phyloP scores from a whole-genome alignment of 2,329 filamentous ascomycete genomes.

The Zymoseptoria ardabiliae region DNA sequence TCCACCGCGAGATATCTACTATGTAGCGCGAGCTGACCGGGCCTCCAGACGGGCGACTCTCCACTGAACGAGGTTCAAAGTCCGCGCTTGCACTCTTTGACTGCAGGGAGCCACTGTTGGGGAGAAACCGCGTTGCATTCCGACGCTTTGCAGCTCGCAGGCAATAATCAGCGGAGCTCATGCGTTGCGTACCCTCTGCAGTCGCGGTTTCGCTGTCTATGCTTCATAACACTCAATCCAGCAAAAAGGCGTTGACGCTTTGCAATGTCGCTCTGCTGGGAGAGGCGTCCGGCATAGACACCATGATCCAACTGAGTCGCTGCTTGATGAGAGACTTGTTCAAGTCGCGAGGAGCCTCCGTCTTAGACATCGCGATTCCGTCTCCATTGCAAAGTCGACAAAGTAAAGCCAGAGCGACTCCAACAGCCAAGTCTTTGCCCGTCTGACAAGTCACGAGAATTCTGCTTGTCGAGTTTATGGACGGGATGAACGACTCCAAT shows the following conservation, averaged over 20 bases:
- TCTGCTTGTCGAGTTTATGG: constrained; percentile 3
- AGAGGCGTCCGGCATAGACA: constrained; percentile 69
- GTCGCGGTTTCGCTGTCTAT: too few species aligned
- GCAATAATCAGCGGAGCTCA: too few species aligned
- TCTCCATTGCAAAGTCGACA: constrained; percentile 64
- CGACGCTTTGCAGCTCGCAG: too few species aligned
- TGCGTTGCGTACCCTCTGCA: too few species aligned
- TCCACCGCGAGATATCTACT: too few species aligned
- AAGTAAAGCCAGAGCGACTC: constrained; percentile 65
- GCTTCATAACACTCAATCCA: constrained; percentile 39
- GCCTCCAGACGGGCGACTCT: too few species aligned
- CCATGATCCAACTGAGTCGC: constrained; percentile 74
- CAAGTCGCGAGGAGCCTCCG: constrained; percentile 15
- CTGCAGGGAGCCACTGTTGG: too few species aligned
- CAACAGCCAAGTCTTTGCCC: constrained; percentile 74
- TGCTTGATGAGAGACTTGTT: constrained; percentile 72
- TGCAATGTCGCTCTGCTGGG: constrained; percentile 80
- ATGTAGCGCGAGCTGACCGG: too few species aligned
- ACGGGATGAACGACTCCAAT: constrained; percentile 33
- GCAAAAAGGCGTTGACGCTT: constrained; percentile 84
- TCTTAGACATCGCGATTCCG: constrained; percentile 40
- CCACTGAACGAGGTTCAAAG: too few species aligned
- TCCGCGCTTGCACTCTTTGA: too few species aligned
- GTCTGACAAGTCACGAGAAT: constrained; percentile 63
- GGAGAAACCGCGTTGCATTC: too few species aligned